Base-by-base conservation (phyloP, 352 stramenopile genomes). In the Phytophthora citrophthora region DNA sequence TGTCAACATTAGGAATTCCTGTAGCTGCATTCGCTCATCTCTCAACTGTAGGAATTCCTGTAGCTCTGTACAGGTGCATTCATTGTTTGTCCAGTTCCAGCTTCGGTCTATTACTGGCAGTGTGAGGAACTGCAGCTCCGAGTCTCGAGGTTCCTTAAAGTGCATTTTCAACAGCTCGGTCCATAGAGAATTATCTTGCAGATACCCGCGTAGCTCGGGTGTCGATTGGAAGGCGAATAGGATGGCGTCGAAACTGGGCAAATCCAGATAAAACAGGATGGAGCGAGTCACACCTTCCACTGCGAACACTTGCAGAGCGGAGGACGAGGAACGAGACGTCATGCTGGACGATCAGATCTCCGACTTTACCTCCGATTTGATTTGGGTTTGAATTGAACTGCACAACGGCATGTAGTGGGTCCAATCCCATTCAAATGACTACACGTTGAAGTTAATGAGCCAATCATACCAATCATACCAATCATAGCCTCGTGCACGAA, bases 181-280 rank as follows among this genome's bases (percentile, higher is more conserved):
- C 78, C 78, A 88, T 4, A 88, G 61, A 16, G 52, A 39, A 38
- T 38, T 31, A 63, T 86, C 79, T 11, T 68, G 51, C 10, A 76
- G 26, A 50, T 76, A 73, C 23, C 26, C 40, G 10, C 54, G 50
- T 1, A 77, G 54, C 36, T 59, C 64, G 7, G 51, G 32, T 1
- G 53, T 52, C 27, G 44, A 18, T 36, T 64, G 52, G 15, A 56
- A 56, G 15, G 27, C 24, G 23, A 39, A 26, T 23, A 56, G 9
- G 45, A 71, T 15, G 18, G 41, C 16, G 9, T 74, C 69, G 49
- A 77, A 51, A 18, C 18, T 68, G 3, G 44, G 48, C 16, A 72
- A 10, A 29, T 77, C 70, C 20, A 75, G 24, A 26, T 44, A 62
- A 34, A 48, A 50, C n/a, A 75, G 47, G 26, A 77, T 63, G n/a